These are phyloP conservation scores for Aurifilum marmelostoma DNA, from an alignment of 2,329 filamentous ascomycete genomes.

Conservation along the genomic window DNA sequence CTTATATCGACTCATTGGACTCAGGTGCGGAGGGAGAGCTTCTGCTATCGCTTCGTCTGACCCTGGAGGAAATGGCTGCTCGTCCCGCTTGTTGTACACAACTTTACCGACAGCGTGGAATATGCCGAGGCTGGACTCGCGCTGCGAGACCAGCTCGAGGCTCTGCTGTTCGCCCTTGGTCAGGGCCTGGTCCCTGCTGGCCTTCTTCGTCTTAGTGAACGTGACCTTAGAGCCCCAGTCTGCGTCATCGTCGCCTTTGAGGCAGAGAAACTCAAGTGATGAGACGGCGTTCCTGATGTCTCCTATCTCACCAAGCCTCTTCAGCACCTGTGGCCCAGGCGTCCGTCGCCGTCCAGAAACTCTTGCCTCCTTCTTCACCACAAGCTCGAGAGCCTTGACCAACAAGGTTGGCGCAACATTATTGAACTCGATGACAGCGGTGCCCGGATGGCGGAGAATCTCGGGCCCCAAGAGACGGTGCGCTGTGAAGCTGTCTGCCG, in stretches of 20 bases:
- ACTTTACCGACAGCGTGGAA: conserved; percentile 97
- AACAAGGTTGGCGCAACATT: conserved; percentile 85
- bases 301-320: conserved; percentile 80
- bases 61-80: conserved; percentile 46
- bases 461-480: conserved; percentile 87
- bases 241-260: conserved; percentile 75
- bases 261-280: conserved; percentile 87
- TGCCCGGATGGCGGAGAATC: conserved; percentile 78
- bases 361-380: conserved; percentile 83
- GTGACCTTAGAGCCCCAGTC: conserved; percentile 76
- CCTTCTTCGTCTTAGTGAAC: conserved; percentile 70
- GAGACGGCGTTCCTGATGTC: conserved; percentile 93
- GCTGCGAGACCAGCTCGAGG: conserved; percentile 78
- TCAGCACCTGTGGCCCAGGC: conserved; percentile 78
- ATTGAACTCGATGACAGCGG: conserved; percentile 88
- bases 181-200: conserved; percentile 58
- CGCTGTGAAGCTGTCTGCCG: conserved; percentile 89
- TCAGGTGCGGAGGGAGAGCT: conserved; percentile 61
- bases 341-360: conserved; percentile 75
- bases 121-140: conserved; percentile 88
- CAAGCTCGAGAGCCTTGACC: conserved; percentile 77
- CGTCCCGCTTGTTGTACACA: conserved; percentile 90
- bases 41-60: conserved; percentile 50
- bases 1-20: conserved; percentile 61
- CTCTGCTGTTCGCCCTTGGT: conserved; percentile 81